phyloP scores from a whole-genome alignment of 352 stramenopile genomes.

The Pythium coloratum region DNA sequence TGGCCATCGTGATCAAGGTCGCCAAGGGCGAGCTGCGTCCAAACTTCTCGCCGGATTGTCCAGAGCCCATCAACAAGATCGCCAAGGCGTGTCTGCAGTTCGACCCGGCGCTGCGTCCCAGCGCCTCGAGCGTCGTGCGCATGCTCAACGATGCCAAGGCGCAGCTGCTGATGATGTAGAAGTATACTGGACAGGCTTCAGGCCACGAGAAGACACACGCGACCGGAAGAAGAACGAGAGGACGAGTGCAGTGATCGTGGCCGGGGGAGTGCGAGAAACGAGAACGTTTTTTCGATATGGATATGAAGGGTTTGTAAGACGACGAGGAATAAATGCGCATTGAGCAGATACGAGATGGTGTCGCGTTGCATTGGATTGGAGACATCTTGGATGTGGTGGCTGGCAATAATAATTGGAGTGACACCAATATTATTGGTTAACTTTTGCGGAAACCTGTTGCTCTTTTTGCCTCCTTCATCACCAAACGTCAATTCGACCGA shows the following conservation, averaged over 20 bases:
- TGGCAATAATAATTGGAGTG: background rate
- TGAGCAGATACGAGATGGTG: background rate
- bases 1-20: slow-evolving; percentile 82
- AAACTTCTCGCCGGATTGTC: slow-evolving; percentile 56
- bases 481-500: background rate
- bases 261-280: background rate
- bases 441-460: background rate
- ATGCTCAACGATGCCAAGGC: slow-evolving; percentile 77
- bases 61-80: slow-evolving; percentile 46
- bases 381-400: too few relatives aligned
- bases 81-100: slow-evolving; percentile 84
- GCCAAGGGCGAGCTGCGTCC: slow-evolving; percentile 79
- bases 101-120: slow-evolving; percentile 76
- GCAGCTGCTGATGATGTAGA: slow-evolving; percentile 45
- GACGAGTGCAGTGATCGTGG: background rate
- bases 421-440: background rate
- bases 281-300: background rate
- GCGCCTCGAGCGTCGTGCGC: slow-evolving; percentile 63
- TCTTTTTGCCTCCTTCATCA: background rate
- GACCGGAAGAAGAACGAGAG: background rate
- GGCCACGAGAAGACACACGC: background rate
- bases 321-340: slow-evolving; percentile 2
- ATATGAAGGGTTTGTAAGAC: slow-evolving; percentile 5
- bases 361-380: too few relatives aligned
- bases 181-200: background rate